Base-by-base conservation (phyloP, 805 yeast species). In the Kodamaea jinghongensis region DNA sequence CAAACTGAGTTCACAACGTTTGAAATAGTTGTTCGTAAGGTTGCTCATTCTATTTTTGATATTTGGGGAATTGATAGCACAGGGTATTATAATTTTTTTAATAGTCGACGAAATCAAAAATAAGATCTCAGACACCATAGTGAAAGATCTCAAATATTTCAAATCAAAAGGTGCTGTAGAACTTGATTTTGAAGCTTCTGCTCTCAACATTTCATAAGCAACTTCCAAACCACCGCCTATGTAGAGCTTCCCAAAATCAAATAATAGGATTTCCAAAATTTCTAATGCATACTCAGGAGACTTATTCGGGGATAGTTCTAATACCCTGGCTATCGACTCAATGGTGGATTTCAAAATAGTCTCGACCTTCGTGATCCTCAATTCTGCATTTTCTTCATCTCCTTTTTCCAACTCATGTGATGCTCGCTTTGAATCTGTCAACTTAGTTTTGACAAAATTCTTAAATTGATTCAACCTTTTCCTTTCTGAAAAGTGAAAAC, bases 171-270 rank as follows among this genome's bases (percentile, higher is more conserved):
- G 52, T 7, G 51, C 54, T 1, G 45, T 43, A 9, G 58, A 51
- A 23, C 46, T 48, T 7, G 55, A 45, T 36, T 56, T 58, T 6
- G 61, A 43, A 26, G 67, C 65, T 48, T 70, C 65, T 48, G 65
- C 63, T 37, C 57, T 59, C 23, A 77, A 56, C 33, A 60, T 60
- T 36, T 66, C 73, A 50, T 79, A 84, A 1, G 88, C 71, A 3
- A 80, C 78, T 49, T 87, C 96, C 29, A 90, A 59, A 0, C 87
- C 89, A 11, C 79, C 70, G 28, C 86, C 89, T 31, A 89, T 74
- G 52, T 86, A 88, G 2, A 82, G 72, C 26, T 78, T 78, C 1
- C 95, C 93, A 28, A 86, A 70, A 39, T 83, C 88, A 34, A 77
- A 70, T 15, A 87, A 60, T 37, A 87, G 56, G 27, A 85, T 70